Base-by-base conservation (phyloP, 2,329 filamentous ascomycete species). In the Talaromyces sp. region DNA sequence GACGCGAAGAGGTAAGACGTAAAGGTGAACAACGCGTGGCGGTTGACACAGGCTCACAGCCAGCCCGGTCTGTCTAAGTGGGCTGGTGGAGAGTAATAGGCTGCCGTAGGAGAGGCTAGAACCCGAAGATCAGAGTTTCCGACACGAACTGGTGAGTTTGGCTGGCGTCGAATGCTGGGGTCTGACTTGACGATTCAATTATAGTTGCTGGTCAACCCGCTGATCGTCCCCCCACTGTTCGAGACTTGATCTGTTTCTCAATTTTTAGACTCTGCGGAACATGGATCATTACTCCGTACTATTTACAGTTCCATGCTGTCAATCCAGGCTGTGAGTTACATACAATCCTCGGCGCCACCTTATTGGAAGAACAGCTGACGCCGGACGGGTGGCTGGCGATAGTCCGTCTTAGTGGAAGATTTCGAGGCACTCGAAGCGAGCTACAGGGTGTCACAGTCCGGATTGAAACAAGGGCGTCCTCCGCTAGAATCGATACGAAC, bases 91-190 rank as follows among this genome's bases (percentile, higher is more conserved):
- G n/a, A n/a, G n/a, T n/a, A n/a, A n/a, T n/a, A n/a, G n/a, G n/a
- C n/a, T n/a, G n/a, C n/a, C n/a, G n/a, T n/a, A n/a, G n/a, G n/a
- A 40, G 29, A 19, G 29, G 6, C 17, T 19, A 13, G n/a, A 34
- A 56, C 31, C n/a, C n/a, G 1, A 22, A 8, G 11, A 36, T 36
- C 31, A 25, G 29, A 34, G 19, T 56, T 15, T 38, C n/a, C 19
- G 5, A 22, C 11, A 56, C 4, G 19, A 25, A 22, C 53, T 56
- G 10, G 13, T 56, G 31, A 38, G n/a, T 56, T 22, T 56, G 31
- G 53, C 53, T 56, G 53, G 53, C 53, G 53, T 56, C 53, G n/a
- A 25, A 56, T 19, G 29, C 49, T 29, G 49, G 25, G 47, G 49
- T 53, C 11, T 4, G 49, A 8, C 49, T 31, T 31, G 49, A 53